Evolutionary conservation across 441 rosid genomes (phyloP).

Genomic region (Erodium trifolium): DNA sequence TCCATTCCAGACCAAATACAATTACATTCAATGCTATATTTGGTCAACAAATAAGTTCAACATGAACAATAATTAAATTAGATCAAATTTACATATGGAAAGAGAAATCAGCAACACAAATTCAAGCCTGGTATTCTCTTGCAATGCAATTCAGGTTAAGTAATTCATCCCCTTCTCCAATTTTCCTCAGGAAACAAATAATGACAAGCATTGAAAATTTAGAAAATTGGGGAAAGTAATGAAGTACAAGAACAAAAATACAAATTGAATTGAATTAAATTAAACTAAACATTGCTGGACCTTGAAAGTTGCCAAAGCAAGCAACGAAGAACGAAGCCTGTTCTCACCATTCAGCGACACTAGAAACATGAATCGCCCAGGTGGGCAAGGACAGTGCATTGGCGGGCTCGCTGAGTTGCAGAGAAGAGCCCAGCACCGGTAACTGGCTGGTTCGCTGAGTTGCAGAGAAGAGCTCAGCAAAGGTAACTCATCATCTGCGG

Average conservation of each 20-base stretch:
- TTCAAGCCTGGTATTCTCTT: background rate
- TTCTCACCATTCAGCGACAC: conserved; percentile 78
- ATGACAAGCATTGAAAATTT: background rate
- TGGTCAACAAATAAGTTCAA: too few relatives aligned
- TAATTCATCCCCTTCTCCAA: background rate
- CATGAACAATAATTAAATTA: too few relatives aligned
- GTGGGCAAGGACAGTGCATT: conserved; percentile 83
- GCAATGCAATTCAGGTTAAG: background rate
- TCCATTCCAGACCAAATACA: too few relatives aligned
- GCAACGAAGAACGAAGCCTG: background rate
- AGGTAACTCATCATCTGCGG: conserved; percentile 43
- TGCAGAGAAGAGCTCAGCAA: conserved; percentile 37
- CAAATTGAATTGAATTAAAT: background rate
- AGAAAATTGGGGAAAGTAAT: background rate
- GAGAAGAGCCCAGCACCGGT: conserved; percentile 33
- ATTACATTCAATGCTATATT: background rate
- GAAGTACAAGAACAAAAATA: background rate
- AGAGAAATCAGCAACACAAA: too few relatives aligned
- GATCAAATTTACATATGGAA: background rate
- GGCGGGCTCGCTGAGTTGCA: conserved; percentile 63
- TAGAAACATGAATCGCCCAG: conserved; percentile 80
- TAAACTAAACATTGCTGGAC: too few relatives aligned
- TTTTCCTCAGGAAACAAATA: background rate
- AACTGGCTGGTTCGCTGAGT: conserved; percentile 54
- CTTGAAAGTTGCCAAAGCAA: too few relatives aligned